Evolutionary conservation across 257 asterid species (phyloP).

Genomic region (Schizonepeta tenuifolia): DNA sequence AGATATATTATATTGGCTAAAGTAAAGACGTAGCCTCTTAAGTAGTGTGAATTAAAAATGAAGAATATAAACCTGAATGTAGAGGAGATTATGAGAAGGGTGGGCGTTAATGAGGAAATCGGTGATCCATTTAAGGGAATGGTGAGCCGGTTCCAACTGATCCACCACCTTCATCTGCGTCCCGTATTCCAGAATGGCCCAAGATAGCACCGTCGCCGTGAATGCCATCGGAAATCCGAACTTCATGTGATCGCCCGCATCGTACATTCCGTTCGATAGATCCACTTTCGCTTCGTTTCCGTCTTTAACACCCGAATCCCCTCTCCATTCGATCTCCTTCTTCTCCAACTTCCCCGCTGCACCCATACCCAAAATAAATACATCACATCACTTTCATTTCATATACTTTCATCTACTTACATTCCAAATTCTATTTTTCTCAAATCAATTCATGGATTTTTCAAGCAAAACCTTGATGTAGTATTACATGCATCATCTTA

Average conservation of each 20-base stretch:
- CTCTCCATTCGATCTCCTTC: slow-evolving; percentile 75
- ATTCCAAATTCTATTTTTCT: no score
- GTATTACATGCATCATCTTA: no score
- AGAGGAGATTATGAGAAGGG: slow-evolving; percentile 66
- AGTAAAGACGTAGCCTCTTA: no score
- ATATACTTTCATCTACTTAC: no score
- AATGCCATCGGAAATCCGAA: slow-evolving; percentile 91
- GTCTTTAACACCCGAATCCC: slow-evolving; percentile 72
- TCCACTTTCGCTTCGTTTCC: slow-evolving; percentile 73
- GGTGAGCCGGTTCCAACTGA: slow-evolving; percentile 64
- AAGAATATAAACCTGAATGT: slow-evolving; percentile 62
- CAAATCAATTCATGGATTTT: no score
- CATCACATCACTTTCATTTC: no score
- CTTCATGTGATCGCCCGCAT: slow-evolving; percentile 89
- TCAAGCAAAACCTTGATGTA: no score
- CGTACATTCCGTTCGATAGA: slow-evolving; percentile 90
- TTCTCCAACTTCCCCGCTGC: slow-evolving; percentile 85
- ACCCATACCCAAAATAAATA: no score
- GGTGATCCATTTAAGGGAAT: slow-evolving; percentile 82
- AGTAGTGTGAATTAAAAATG: no score
- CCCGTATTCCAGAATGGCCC: slow-evolving; percentile 93
- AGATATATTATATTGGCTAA: no score
- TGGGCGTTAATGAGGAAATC: slow-evolving; percentile 85
- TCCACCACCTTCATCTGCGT: slow-evolving; percentile 59
- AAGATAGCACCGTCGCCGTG: slow-evolving; percentile 85